Base-by-base conservation (phyloP, 2,329 filamentous ascomycete genomes). In the Ambrosiella beaveri region DNA sequence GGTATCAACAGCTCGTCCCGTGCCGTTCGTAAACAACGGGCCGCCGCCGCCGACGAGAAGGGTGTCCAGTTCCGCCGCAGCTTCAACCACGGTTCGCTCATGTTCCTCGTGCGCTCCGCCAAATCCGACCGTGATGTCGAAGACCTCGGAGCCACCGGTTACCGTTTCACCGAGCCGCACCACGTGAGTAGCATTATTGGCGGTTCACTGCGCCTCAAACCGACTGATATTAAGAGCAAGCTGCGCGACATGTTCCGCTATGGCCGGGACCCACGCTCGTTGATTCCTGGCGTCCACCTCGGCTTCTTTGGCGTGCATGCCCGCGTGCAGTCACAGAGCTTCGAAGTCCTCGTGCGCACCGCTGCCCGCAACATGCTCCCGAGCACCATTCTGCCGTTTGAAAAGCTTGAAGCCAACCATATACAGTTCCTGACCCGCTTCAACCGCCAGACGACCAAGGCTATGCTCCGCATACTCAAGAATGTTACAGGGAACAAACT, bases 141-240 rank as follows among this genome's bases (percentile, higher is more conserved):
- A 3, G 50, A 60, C 19, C 74, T 95, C 12, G 78, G 84, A 62
- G 80, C 86, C 1, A 73, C 78, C 9, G 88, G 89, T 1, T 94
- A 83, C 67, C 80, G 85, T n/a, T 95, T 95, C 64, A 85, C 85
- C 1, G 76, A 80, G 39, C 70, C 82, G 11, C 76, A 77, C 58
- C 81, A 88, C 61, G 83, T 95, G 36, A 76, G 80, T 11, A 75
- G 79, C 15, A 79, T 80, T 47, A 80, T 95, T 62, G 78, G 84
- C 19, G 75, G 80, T 27, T 84, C 80, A 62, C 84, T 95, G 75
- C 86, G 91, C 65, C 82, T 94, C 58, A 76, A 82, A 52, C 74
- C 75, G 1, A 69, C 73, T 1, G 77, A 80, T n/a, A 72, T 95
- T 2, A 74, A 77, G 50, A 67, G 69, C 5, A 80, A 82, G 58